phyloP scores from a whole-genome alignment of 768 basidiomycete species.

The Candolleomyces eurysporus region DNA sequence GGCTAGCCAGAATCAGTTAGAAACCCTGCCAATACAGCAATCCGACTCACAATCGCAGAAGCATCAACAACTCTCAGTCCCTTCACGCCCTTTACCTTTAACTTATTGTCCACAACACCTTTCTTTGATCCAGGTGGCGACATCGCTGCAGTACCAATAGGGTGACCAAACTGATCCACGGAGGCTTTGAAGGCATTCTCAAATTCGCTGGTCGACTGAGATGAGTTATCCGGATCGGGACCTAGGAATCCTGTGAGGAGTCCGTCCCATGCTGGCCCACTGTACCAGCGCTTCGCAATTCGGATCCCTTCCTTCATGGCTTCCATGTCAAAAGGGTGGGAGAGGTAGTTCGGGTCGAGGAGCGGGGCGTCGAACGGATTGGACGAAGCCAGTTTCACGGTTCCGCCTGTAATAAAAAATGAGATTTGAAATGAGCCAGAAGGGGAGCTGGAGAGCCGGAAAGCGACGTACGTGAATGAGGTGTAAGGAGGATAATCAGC shows the following conservation, averaged over 20 bases:
- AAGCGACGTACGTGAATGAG: conserved; percentile 12
- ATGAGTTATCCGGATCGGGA: neutral
- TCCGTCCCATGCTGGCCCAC: conserved; percentile 18
- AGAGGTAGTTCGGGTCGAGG: conserved; percentile 22
- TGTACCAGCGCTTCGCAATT: conserved; percentile 8
- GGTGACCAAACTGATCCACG: conserved; percentile 3
- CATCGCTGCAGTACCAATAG: conserved; percentile 8
- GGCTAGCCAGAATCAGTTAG: too few relatives aligned
- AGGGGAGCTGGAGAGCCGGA: neutral
- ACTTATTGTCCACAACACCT: conserved; percentile 13
- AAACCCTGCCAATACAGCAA: too few relatives aligned
- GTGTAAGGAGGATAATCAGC: neutral
- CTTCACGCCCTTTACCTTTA: conserved; percentile 4
- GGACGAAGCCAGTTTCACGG: conserved; percentile 6
- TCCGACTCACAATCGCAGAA: conserved; percentile 9
- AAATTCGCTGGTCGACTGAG: neutral
- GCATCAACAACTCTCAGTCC: conserved; percentile 13
- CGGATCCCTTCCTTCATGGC: conserved; percentile 20
- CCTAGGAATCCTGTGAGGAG: neutral
- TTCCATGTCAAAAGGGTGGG: conserved; percentile 19
- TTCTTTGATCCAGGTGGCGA: neutral
- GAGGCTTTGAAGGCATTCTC: neutral
- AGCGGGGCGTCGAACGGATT: conserved; percentile 20
- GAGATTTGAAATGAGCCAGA: neutral
- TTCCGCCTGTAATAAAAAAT: conserved; percentile 4